These are phyloP conservation scores for Penicillium nordicum DNA, from an alignment of 2,329 filamentous ascomycete species.

Conservation along the genomic window DNA sequence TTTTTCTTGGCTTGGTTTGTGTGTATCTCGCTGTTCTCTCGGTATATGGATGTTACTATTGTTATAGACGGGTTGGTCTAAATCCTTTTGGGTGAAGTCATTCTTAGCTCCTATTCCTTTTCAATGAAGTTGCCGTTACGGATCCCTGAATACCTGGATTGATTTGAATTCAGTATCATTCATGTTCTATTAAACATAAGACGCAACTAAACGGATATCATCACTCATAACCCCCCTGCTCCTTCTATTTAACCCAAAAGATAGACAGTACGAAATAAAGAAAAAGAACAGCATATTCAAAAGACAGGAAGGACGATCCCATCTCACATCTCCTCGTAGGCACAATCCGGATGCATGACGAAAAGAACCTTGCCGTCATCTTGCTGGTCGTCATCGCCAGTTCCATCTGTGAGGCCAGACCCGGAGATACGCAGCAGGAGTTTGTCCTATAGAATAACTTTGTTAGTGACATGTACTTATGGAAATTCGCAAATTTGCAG, in stretches of 20 bases:
- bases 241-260: constrained; percentile 22
- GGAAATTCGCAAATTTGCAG: too few species aligned
- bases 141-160: background rate
- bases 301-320: constrained; percentile 18
- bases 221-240: constrained; percentile 32
- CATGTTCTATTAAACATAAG: constrained; percentile 9
- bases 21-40: too few species aligned
- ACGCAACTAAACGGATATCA: constrained; percentile 27
- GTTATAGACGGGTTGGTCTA: too few species aligned
- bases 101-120: too few species aligned
- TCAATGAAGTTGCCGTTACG: too few species aligned
- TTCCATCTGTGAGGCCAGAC: constrained; percentile 80
- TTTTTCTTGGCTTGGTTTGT: too few species aligned
- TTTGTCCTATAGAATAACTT: constrained; percentile 48
- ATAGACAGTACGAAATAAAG: constrained; percentile 6
- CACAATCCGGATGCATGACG: constrained; percentile 91
- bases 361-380: constrained; percentile 63
- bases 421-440: constrained; percentile 65
- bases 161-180: constrained; percentile 2
- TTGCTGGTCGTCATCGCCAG: constrained; percentile 52
- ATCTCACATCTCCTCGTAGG: constrained; percentile 65
- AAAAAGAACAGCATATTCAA: constrained; percentile 1
- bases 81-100: too few species aligned
- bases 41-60: too few species aligned
- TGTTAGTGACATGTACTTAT: background rate